These are phyloP conservation scores for Leccinum fibrillosum DNA, from an alignment of 768 basidiomycete species.

Conservation along the genomic window DNA sequence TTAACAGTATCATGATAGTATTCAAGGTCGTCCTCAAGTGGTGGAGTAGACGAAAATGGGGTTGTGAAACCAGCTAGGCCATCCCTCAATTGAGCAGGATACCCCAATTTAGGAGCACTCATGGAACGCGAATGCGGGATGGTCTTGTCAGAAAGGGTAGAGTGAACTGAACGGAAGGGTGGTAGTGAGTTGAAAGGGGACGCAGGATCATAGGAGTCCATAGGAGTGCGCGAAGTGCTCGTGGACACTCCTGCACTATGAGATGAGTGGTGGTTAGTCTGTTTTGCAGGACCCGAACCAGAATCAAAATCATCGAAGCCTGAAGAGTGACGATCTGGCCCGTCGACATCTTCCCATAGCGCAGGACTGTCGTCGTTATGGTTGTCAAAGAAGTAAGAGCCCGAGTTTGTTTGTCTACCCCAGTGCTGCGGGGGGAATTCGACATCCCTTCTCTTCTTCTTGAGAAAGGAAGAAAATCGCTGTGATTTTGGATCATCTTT, in stretches of 20 bases:
- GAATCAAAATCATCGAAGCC: conserved; percentile 47
- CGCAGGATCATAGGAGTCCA: conserved; percentile 31
- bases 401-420: conserved; percentile 47
- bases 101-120: conserved; percentile 26
- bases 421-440: conserved; percentile 66
- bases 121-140: conserved; percentile 33
- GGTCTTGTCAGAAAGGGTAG: conserved; percentile 32
- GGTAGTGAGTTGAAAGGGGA: conserved; percentile 36
- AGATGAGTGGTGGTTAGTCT: conserved; percentile 20
- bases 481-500: conserved; percentile 35
- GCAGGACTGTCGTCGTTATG: conserved; percentile 9
- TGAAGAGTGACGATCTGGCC: conserved; percentile 9
- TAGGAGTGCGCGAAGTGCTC: conserved; percentile 7
- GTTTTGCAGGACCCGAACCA: conserved; percentile 36
- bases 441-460: conserved; percentile 45
- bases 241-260: conserved; percentile 14
- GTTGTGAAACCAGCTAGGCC: conserved; percentile 15
- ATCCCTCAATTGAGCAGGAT: conserved; percentile 10
- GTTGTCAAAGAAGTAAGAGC: conserved; percentile 52
- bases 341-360: conserved; percentile 33
- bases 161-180: conserved; percentile 31
- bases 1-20: conserved; percentile 5
- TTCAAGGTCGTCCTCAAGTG: conserved; percentile 19
- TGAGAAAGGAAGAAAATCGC: conserved; percentile 29
- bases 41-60: conserved; percentile 28